phyloP scores from a whole-genome alignment of 805 yeast genomes.

The Sungouiozyma ichnusensis region DNA sequence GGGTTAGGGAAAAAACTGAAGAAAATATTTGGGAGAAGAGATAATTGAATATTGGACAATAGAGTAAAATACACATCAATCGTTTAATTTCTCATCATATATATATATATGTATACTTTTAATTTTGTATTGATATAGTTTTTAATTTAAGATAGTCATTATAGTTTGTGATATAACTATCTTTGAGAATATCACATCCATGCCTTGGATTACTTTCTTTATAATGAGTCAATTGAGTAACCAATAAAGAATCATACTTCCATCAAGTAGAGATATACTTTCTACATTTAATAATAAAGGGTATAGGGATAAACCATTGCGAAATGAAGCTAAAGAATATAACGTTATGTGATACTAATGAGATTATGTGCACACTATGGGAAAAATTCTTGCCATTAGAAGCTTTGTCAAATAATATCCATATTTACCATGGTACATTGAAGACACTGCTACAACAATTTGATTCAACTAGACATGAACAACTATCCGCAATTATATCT shows the following conservation, averaged over 20 bases:
- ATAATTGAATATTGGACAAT: conserved; percentile 3
- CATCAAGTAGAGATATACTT: no score
- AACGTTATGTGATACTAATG: conserved; percentile 17
- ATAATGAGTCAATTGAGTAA: no score
- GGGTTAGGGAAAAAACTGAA: conserved; percentile 31
- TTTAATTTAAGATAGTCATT: no score
- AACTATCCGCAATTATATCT: conserved; percentile 31
- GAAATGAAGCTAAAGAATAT: conserved; percentile 10
- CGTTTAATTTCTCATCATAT: not conserved
- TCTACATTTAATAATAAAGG: no score
- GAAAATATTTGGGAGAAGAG: conserved; percentile 33
- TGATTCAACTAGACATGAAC: not conserved
- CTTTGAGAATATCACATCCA: no score
- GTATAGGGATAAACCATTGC: no score
- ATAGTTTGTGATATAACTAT: no score
- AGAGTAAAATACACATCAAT: no score
- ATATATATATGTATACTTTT: no score
- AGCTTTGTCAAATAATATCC: conserved; percentile 4
- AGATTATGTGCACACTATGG: conserved; percentile 12
- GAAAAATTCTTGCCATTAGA: conserved; percentile 6
- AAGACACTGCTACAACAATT: conserved; percentile 6
- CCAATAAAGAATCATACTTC: no score
- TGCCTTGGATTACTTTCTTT: no score
- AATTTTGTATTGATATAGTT: not conserved
- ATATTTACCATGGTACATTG: conserved; percentile 10